A percentile compares a stretch with the other conserved stretches of the same genome.
Evolutionary conservation across 2,329 filamentous ascomycete genomes (phyloP).

Genomic region (Ophiostoma fasciatum): DNA sequence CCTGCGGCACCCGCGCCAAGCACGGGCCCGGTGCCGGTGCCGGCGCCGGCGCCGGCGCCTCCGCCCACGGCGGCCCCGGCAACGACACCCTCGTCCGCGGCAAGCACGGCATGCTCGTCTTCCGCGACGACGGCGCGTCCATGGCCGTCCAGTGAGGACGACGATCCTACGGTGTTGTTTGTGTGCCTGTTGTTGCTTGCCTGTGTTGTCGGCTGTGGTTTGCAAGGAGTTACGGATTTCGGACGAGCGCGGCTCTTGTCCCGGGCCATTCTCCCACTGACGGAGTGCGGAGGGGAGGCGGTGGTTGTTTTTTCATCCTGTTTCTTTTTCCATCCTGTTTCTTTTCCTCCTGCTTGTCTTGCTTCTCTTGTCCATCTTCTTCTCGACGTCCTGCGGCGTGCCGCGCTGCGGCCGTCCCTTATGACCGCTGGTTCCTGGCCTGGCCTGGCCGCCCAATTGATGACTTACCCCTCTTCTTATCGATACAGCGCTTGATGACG

Average conservation of each 20-base stretch:
- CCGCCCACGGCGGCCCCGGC: constrained; percentile 8
- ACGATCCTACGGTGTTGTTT: not conserved
- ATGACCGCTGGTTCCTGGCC: no score
- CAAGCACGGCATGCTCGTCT: constrained; percentile 36
- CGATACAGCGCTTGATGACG: no score
- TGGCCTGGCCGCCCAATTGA: no score
- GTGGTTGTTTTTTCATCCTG: not conserved
- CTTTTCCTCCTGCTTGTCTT: not conserved
- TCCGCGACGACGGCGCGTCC: constrained; percentile 24
- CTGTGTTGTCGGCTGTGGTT: no score
- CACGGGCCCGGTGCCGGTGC: constrained; percentile 17
- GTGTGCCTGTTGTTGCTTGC: no score
- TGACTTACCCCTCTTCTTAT: no score
- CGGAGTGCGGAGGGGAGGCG: no score
- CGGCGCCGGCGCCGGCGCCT: constrained; percentile 24
- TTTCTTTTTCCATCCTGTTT: not conserved
- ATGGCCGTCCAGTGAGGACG: constrained; percentile 16
- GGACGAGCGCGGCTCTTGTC: no score
- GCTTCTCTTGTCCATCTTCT: not conserved
- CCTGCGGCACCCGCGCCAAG: constrained; percentile 26
- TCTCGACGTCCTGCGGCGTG: no score
- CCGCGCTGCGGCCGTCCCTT: no score
- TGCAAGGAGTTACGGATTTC: no score
- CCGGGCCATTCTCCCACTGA: no score
- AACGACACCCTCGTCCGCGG: constrained; percentile 27